phyloP scores from a whole-genome alignment of 2,329 filamentous ascomycete species.

The Dendrostoma leiphaemia region DNA sequence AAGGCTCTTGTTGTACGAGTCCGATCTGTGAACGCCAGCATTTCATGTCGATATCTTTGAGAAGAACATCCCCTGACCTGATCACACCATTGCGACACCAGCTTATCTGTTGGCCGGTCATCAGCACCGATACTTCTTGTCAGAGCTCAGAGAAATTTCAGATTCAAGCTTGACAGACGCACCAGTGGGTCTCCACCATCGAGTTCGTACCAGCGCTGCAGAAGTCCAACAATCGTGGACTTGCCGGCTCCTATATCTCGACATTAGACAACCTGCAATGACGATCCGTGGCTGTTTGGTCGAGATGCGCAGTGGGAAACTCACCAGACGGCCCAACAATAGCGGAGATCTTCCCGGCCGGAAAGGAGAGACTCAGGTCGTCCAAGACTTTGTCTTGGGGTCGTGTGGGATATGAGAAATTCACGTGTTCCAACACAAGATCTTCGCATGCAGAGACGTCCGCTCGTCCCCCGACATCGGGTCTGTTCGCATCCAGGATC shows the following conservation, averaged over 20 bases:
- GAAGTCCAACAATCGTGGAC: conserved; percentile 69
- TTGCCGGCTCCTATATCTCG: conserved; percentile 81
- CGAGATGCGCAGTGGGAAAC: no score
- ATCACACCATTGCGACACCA: conserved; percentile 2
- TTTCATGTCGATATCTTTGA: conserved; percentile 53
- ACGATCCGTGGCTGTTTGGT: no score
- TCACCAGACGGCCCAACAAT: conserved; percentile 81
- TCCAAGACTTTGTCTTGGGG: conserved; percentile 48
- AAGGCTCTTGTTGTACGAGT: conserved; percentile 37
- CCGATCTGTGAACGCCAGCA: conserved; percentile 53
- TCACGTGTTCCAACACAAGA: conserved; percentile 60
- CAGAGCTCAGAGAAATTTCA: neutral
- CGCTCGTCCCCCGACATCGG: conserved; percentile 35
- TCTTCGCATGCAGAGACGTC: conserved; percentile 38
- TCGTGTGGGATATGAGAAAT: conserved; percentile 62
- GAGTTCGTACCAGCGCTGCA: conserved; percentile 65
- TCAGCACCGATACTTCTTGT: neutral
- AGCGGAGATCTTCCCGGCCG: conserved; percentile 71
- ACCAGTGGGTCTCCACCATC: no score
- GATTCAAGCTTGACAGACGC: neutral
- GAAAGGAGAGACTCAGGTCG: conserved; percentile 48
- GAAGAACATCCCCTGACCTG: neutral
- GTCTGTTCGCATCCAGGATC: conserved; percentile 44
- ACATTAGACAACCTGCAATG: no score
- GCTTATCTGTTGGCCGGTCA: neutral